These are phyloP conservation scores for Brettanomyces custersianus DNA, from an alignment of 805 yeast genomes.

Conservation along the genomic window DNA sequence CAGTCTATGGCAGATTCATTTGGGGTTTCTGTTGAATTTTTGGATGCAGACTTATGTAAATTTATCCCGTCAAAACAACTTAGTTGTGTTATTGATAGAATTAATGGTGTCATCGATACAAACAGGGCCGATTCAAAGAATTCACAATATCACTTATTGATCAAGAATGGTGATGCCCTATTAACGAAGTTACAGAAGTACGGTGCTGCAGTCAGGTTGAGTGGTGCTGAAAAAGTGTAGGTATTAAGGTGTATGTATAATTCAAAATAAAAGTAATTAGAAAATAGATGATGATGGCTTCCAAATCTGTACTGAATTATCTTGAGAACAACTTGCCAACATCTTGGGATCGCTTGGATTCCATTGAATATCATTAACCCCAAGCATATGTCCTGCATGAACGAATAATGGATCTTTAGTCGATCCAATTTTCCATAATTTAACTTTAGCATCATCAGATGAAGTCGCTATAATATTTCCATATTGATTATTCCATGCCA, in stretches of 20 bases:
- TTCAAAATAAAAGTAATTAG: neutral
- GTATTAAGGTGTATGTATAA: neutral
- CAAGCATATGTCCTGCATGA: constrained; percentile 85
- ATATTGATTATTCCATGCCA: constrained; percentile 63
- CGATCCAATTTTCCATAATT: constrained; percentile 32
- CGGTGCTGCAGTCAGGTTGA: constrained; percentile 92
- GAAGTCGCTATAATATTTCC: constrained; percentile 55
- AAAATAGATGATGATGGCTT: constrained; percentile 33
- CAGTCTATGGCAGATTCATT: constrained; percentile 92
- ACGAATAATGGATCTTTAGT: constrained; percentile 37
- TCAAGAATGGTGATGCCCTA: constrained; percentile 87
- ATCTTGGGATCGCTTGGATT: constrained; percentile 61
- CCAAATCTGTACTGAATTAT: constrained; percentile 85
- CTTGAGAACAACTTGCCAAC: constrained; percentile 73
- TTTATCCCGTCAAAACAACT: constrained; percentile 90
- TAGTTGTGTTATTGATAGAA: constrained; percentile 93
- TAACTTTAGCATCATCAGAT: constrained; percentile 55
- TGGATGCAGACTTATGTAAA: constrained; percentile 80
- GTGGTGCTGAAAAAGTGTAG: constrained; percentile 72
- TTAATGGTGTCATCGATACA: constrained; percentile 90
- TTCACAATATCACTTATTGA: constrained; percentile 79
- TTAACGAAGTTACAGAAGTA: constrained; percentile 93
- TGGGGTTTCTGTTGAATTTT: constrained; percentile 78
- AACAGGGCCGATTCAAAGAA: constrained; percentile 95
- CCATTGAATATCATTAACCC: constrained; percentile 82